phyloP scores from a whole-genome alignment of 257 asterid species.

The Salvia rosmarinus region DNA sequence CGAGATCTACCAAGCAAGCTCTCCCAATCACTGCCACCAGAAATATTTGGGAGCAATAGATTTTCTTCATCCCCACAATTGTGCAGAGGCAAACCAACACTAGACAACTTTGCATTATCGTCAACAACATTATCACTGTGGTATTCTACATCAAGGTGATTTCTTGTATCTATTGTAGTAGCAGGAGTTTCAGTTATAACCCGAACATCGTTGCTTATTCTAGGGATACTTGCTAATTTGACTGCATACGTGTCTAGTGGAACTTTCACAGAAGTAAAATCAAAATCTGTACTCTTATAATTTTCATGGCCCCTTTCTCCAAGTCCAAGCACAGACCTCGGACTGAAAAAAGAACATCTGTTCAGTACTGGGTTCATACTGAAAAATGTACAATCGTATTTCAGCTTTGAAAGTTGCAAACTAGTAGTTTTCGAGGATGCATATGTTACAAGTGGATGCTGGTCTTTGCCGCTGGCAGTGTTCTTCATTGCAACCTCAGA shows the following conservation, averaged over 20 bases:
- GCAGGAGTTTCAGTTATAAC: constrained; percentile 45
- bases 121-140: constrained; percentile 30
- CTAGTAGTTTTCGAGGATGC: constrained; percentile 39
- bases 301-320: constrained; percentile 46
- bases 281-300: constrained; percentile 54
- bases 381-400: constrained; percentile 54
- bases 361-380: constrained; percentile 68
- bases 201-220: constrained; percentile 42
- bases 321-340: constrained; percentile 42
- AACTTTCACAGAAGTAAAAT: constrained; percentile 73
- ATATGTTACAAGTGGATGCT: constrained; percentile 34
- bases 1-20: constrained; percentile 70
- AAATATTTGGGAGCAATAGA: constrained; percentile 37
- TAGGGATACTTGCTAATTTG: constrained; percentile 44
- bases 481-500: constrained; percentile 37
- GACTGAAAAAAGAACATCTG: constrained; percentile 47
- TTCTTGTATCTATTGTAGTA: constrained; percentile 40
- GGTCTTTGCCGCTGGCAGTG: constrained; percentile 39
- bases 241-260: constrained; percentile 53
- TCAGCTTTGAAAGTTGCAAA: constrained; percentile 45
- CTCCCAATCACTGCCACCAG: constrained; percentile 88
- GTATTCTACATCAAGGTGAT: constrained; percentile 31
- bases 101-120: constrained; percentile 37
- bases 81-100: constrained; percentile 42
- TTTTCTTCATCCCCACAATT: constrained; percentile 34